Evolutionary conservation across 805 yeast species (phyloP).

Genomic region (Yarrowia deformans): DNA sequence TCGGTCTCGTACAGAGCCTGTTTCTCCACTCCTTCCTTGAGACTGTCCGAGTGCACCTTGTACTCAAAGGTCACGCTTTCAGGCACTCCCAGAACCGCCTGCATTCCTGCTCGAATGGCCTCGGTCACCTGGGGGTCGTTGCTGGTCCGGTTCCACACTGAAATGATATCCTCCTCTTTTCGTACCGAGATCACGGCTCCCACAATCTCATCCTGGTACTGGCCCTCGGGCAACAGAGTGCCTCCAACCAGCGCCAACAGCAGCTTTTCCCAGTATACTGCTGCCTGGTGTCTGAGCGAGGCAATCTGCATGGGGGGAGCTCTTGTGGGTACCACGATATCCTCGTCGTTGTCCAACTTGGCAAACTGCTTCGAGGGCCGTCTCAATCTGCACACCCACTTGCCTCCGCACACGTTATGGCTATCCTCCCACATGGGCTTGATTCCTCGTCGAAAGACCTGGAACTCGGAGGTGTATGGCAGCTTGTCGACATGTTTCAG

Average conservation of each 20-base stretch:
- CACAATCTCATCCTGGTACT: conserved; percentile 52
- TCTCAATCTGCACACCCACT: conserved; percentile 65
- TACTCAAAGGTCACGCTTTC: conserved; percentile 44
- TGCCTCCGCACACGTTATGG: conserved; percentile 64
- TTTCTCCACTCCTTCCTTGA: conserved; percentile 46
- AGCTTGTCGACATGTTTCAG: conserved; percentile 44
- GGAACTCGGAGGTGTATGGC: conserved; percentile 56
- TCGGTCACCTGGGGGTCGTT: conserved; percentile 48
- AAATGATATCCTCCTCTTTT: conserved; percentile 64
- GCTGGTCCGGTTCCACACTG: conserved; percentile 64
- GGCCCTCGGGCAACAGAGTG: conserved; percentile 50
- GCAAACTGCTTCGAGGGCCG: conserved; percentile 46
- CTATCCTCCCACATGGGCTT: conserved; percentile 77
- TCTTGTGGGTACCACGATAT: conserved; percentile 29
- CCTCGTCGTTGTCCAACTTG: conserved; percentile 24
- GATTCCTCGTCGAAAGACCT: conserved; percentile 64
- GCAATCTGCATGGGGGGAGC: conserved; percentile 38
- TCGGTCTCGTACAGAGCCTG: conserved; percentile 38
- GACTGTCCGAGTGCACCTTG: conserved; percentile 48
- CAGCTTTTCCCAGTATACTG: conserved; percentile 53
- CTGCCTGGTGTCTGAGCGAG: conserved; percentile 43
- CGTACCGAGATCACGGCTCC: conserved; percentile 68
- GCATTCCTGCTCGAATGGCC: conserved; percentile 44
- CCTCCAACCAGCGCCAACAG: conserved; percentile 62
- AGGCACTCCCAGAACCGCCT: conserved; percentile 42